These are phyloP conservation scores for Aureobasidium sp. DNA, from an alignment of 2,329 filamentous ascomycete genomes.

Conservation along the genomic window DNA sequence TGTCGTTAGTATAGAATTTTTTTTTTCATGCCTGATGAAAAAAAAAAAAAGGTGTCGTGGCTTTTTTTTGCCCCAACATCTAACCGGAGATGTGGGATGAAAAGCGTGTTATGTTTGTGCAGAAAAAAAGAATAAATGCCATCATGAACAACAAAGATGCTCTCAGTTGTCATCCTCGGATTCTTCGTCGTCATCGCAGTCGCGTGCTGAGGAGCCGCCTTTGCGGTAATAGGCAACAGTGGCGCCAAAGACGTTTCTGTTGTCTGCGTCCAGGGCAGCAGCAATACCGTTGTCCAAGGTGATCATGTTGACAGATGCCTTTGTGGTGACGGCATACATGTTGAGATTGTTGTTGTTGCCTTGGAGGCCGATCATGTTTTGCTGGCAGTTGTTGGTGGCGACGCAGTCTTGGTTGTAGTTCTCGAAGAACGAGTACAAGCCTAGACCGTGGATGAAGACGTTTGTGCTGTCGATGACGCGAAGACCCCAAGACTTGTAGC, in stretches of 20 bases:
- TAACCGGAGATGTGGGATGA: background rate
- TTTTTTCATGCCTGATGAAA: too few relatives aligned
- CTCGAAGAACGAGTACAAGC: conserved; percentile 55
- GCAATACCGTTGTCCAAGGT: conserved; percentile 30
- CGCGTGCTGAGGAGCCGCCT: background rate
- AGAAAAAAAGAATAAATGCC: background rate
- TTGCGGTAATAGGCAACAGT: conserved; percentile 32
- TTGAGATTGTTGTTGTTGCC: conserved; percentile 37
- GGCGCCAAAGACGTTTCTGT: conserved; percentile 43
- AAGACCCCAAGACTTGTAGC: conserved; percentile 38
- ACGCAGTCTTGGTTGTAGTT: conserved; percentile 49
- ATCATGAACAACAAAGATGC: background rate
- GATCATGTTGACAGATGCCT: conserved; percentile 46
- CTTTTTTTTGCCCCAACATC: background rate
- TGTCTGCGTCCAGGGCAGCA: conserved; percentile 37
- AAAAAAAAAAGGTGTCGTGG: conserved; percentile 2
- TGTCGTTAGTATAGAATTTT: background rate
- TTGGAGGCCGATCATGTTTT: conserved; percentile 42
- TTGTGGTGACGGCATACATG: conserved; percentile 43
- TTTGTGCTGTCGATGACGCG: conserved; percentile 34
- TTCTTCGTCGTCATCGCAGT: conserved; percentile 8
- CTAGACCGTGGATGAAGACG: conserved; percentile 42
- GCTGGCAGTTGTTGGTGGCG: conserved; percentile 43
- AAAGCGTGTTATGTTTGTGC: background rate
- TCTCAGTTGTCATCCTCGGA: background rate